phyloP scores from a whole-genome alignment of 1,139 yeast species.

The Zhuliangozyma blackwelliae region DNA sequence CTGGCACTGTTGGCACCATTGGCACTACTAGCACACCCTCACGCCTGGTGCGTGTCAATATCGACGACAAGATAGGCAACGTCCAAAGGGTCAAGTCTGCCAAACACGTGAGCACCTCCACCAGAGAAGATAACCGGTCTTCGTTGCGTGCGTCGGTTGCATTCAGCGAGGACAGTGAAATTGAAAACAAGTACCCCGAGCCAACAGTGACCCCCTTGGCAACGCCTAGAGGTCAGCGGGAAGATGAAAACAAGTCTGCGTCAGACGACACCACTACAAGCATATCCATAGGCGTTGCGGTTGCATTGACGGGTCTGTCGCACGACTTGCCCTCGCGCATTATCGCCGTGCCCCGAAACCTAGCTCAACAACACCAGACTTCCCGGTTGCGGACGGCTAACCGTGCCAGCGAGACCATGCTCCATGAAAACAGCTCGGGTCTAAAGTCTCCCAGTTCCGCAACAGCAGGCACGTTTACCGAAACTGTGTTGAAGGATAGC shows the following conservation, averaged over 20 bases:
- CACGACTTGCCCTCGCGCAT: too few species aligned
- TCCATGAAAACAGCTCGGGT: conserved; percentile 1
- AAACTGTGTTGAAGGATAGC: too few species aligned
- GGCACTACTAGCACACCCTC: too few species aligned
- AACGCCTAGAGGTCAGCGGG: conserved; percentile 5
- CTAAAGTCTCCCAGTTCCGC: not conserved
- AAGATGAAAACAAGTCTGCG: conserved; percentile 1
- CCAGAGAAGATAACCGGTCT: conserved; percentile 5
- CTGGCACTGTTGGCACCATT: too few species aligned
- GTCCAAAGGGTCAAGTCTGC: too few species aligned
- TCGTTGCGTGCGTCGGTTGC: conserved; percentile 7
- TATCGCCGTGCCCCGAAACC: conserved; percentile 3
- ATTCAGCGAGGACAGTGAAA: conserved; percentile 14
- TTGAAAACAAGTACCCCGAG: conserved; percentile 9
- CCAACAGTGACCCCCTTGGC: conserved; percentile 11
- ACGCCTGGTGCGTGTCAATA: too few species aligned
- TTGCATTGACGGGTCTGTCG: too few species aligned
- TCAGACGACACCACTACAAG: not conserved
- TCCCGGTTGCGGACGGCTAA: conserved; percentile 1
- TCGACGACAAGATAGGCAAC: too few species aligned
- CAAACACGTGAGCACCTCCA: conserved; percentile 5
- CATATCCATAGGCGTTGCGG: conserved; percentile 3
- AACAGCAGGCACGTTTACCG: conserved; percentile 2
- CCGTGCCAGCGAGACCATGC: not conserved
- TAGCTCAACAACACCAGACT: conserved; percentile 1